phyloP scores from a whole-genome alignment of 2,329 filamentous ascomycete species.

The Colletotrichum filicis region DNA sequence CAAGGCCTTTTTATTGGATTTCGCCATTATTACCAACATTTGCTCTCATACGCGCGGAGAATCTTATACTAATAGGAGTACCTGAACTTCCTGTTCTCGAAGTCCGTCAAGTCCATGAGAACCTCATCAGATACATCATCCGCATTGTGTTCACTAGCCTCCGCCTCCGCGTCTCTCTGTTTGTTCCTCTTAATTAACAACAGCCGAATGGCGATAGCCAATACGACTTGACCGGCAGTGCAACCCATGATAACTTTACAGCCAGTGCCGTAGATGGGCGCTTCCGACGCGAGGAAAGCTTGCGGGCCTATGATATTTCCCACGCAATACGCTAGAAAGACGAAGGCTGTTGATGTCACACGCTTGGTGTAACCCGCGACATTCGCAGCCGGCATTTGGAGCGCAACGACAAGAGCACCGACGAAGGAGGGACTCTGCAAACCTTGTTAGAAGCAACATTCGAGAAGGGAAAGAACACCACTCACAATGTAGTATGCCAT shows the following conservation, averaged over 20 bases:
- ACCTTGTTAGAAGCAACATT: conserved; percentile 49
- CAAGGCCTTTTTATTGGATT: too few relatives aligned
- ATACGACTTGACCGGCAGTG: conserved; percentile 50
- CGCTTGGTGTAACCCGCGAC: conserved; percentile 60
- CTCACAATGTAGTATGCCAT: conserved; percentile 52
- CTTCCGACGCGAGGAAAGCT: conserved; percentile 48
- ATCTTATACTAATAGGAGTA: conserved; percentile 2
- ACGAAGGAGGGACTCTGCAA: conserved; percentile 49
- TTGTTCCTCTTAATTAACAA: conserved; percentile 50
- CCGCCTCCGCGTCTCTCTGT: conserved; percentile 46
- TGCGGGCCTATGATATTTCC: conserved; percentile 53
- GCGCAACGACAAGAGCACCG: conserved; percentile 57
- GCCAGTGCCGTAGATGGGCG: conserved; percentile 59
- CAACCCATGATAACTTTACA: conserved; percentile 61
- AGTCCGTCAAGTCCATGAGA: conserved; percentile 47
- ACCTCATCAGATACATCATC: conserved; percentile 44
- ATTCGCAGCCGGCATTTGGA: conserved; percentile 62
- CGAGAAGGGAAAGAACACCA: conserved; percentile 54
- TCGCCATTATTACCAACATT: too few relatives aligned
- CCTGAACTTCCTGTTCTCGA: conserved; percentile 41
- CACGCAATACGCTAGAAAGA: conserved; percentile 55
- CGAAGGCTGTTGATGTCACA: conserved; percentile 55
- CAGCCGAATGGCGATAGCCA: conserved; percentile 48
- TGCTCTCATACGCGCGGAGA: background rate
- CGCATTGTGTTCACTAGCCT: conserved; percentile 44